These are phyloP conservation scores for Cruciata laevipes DNA, from an alignment of 257 asterid species.

Conservation along the genomic window DNA sequence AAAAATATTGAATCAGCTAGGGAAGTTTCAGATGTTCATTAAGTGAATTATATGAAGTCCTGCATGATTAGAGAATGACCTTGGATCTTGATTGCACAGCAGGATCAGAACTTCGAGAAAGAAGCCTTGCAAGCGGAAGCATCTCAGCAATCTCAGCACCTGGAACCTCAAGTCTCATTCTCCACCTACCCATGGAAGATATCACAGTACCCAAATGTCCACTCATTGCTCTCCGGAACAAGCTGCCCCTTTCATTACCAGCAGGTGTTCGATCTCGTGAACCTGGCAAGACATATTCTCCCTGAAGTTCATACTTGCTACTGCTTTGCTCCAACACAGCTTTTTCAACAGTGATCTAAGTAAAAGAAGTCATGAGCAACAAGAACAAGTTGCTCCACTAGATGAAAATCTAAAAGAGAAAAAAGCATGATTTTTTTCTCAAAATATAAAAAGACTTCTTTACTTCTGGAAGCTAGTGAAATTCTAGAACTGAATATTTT, in stretches of 20 bases:
- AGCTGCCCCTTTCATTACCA: slow-evolving; percentile 80
- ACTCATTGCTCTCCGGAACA: slow-evolving; percentile 85
- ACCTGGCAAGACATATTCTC: slow-evolving; percentile 98
- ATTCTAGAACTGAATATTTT: slow-evolving; percentile 8
- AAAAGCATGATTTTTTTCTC: neutral
- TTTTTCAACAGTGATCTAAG: slow-evolving; percentile 88
- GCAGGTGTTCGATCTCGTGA: slow-evolving; percentile 79
- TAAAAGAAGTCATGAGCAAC: slow-evolving; percentile 25
- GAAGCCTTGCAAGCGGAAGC: slow-evolving; percentile 99
- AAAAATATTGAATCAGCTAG: neutral
- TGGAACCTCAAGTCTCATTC: slow-evolving; percentile 99
- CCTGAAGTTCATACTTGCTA: slow-evolving; percentile 96
- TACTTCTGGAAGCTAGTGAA: neutral
- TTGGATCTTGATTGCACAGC: slow-evolving; percentile 95
- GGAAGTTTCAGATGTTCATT: neutral
- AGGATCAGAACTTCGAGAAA: slow-evolving; percentile 97
- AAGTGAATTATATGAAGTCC: neutral
- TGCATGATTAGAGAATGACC: slow-evolving; percentile 35
- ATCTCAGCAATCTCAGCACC: slow-evolving; percentile 96
- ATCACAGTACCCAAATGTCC: slow-evolving; percentile 93
- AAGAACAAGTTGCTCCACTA: neutral
- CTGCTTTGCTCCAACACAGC: slow-evolving; percentile 86
- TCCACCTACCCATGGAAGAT: slow-evolving; percentile 99
- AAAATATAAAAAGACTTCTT: neutral
- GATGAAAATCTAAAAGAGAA: neutral